Evolutionary conservation across 202 grass and related monocot genomes (phyloP), one percentile per base, ranked within the genome.

Genomic region (Schoenoplectus tabernaemontani): DNA sequence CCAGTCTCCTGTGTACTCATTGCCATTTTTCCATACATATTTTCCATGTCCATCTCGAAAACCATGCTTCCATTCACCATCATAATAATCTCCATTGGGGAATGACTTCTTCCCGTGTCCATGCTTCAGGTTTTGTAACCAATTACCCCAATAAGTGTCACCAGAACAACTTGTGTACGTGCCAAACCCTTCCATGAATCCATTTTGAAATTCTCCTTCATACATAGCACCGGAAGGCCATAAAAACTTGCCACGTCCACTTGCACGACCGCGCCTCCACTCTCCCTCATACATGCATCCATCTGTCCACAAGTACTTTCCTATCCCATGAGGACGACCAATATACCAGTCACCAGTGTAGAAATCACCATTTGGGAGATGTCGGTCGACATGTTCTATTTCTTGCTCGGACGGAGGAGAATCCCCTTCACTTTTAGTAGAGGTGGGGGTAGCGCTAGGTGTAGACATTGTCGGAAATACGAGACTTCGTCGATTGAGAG

Each of bases 281-380:
- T 86, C 73, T 0, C 92, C 92, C 82, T 92, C 89, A 73, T 93
- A 93, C 84, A 96, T 88, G 87, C 92, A 90, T 17, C 92, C 92
- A 73, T 96, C 92, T 1, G 89, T 96, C 92, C 89, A 92, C 0
- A 96, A 82, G 64, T 90, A 96, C 78, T 96, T 96, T 7, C 92
- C 92, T 9, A 59, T 37, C 30, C 92, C 92, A 46, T 92, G 89
- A 0, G 92, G 89, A 17, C 88, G 64, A 9, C 64, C 81, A 0
- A 56, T 42, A 24, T 57, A 68, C 33, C 88, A 80, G 39, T 83
- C 76, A 0, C 92, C 92, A 6, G 88, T 84, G 81, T 81, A 91
- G 83, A 96, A 96, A 77, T 88, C 92, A 0, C 89, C 92, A 32
- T 84, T 86, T 0, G 87, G 62, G 0, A 91, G 89, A 30, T 81